Percentiles rank a stretch among this genome's conserved stretches.
Evolutionary conservation across 2,329 filamentous ascomycete genomes (phyloP).

Genomic region (Epichloe aotearoae): DNA sequence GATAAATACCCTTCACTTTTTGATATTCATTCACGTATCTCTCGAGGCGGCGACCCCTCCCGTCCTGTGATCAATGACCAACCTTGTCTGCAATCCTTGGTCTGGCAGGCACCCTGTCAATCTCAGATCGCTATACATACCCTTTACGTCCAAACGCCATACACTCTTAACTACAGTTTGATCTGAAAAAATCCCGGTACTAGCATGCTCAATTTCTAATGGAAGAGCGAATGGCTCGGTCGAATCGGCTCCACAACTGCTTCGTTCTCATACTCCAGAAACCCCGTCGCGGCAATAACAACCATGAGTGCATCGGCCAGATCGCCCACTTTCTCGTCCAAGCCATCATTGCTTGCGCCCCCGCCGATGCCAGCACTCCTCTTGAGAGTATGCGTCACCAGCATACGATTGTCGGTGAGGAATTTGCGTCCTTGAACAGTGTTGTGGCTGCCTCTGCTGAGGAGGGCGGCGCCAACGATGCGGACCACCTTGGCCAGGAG

Average conservation of each 20-base stretch:
- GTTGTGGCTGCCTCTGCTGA: slow-evolving; percentile 73
- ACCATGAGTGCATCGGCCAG: slow-evolving; percentile 77
- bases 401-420: slow-evolving; percentile 65
- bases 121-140: background rate
- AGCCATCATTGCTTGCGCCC: slow-evolving; percentile 21
- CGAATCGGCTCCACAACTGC: slow-evolving; percentile 19
- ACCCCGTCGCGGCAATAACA: slow-evolving; percentile 69
- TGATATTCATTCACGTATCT: no score
- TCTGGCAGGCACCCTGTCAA: background rate
- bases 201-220: slow-evolving; percentile 14
- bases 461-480: slow-evolving; percentile 68
- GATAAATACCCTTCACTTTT: no score
- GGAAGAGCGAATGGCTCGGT: slow-evolving; percentile 25
- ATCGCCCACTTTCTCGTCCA: slow-evolving; percentile 55
- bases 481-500: slow-evolving; percentile 70
- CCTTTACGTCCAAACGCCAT: slow-evolving; percentile 13
- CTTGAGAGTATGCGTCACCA: slow-evolving; percentile 84
- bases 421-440: slow-evolving; percentile 69
- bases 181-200: background rate
- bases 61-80: no score
- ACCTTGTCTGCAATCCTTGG: no score
- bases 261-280: slow-evolving; percentile 51
- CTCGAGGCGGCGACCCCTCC: no score
- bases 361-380: slow-evolving; percentile 65
- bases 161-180: background rate